Conservation (phyloP, 768 basidiomycete species). For the Ramaria sp. region DNA sequence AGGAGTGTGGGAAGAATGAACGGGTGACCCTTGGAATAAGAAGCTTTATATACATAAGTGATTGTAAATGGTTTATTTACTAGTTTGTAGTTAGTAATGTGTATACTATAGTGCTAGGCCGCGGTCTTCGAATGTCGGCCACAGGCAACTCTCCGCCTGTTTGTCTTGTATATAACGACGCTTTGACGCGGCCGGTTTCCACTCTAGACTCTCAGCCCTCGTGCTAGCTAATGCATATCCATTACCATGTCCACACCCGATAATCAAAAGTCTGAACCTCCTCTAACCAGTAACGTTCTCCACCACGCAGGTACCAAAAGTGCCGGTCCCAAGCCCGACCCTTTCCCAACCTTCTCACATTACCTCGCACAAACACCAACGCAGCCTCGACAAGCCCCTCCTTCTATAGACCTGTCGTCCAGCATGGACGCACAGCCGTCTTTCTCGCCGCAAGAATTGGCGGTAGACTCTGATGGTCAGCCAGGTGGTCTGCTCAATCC, state of each 20-base stretch:
- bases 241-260: background rate
- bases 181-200: background rate
- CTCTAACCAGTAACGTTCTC: background rate
- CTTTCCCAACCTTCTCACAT: background rate
- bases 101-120: background rate
- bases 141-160: background rate
- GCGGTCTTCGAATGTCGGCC: constrained; percentile 2
- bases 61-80: background rate
- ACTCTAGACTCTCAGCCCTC: background rate
- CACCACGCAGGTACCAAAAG: background rate
- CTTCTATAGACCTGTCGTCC: background rate
- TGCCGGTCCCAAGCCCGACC: background rate
- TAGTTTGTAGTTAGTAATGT: background rate
- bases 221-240: background rate
- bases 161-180: background rate
- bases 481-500: background rate
- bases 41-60: background rate
- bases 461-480: background rate
- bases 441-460: background rate
- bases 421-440: background rate
- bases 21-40: no score
- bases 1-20: no score
- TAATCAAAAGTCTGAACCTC: background rate
- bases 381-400: background rate
- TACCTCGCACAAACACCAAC: background rate